Conservation (phyloP, 768 basidiomycete genomes). For the Kwoniella sp. region DNA sequence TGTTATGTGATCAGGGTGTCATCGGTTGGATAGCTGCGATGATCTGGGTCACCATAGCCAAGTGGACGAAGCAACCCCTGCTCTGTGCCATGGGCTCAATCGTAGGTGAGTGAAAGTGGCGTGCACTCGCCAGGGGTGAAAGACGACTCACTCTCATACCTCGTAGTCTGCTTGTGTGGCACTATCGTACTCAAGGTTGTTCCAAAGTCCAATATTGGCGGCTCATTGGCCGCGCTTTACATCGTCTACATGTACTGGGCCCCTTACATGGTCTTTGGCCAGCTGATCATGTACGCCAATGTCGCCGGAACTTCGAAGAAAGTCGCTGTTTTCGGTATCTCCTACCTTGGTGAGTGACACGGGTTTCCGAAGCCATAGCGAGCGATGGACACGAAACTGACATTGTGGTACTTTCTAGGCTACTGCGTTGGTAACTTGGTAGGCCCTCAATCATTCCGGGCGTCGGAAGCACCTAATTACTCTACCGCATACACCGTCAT, state of each 20-base stretch:
- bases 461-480: constrained; percentile 38
- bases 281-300: constrained; percentile 34
- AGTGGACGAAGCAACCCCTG: constrained; percentile 30
- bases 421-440: constrained; percentile 24
- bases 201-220: constrained; percentile 39
- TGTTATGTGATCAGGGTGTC: constrained; percentile 24
- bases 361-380: neutral
- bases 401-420: constrained; percentile 1
- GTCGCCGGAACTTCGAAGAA: constrained; percentile 44
- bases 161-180: constrained; percentile 29
- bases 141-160: neutral
- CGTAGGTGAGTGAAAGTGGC: constrained; percentile 13
- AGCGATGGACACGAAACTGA: neutral
- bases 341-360: constrained; percentile 39
- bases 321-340: constrained; percentile 34
- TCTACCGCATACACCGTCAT: constrained; percentile 38
- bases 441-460: constrained; percentile 41
- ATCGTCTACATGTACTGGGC: constrained; percentile 48
- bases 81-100: constrained; percentile 33
- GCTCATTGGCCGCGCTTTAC: constrained; percentile 39
- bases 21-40: constrained; percentile 39
- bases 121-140: no score
- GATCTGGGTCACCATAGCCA: constrained; percentile 35
- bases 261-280: constrained; percentile 34
- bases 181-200: constrained; percentile 41